Base-by-base conservation (phyloP, 257 asterid species). In the Knoxia roxburghii region DNA sequence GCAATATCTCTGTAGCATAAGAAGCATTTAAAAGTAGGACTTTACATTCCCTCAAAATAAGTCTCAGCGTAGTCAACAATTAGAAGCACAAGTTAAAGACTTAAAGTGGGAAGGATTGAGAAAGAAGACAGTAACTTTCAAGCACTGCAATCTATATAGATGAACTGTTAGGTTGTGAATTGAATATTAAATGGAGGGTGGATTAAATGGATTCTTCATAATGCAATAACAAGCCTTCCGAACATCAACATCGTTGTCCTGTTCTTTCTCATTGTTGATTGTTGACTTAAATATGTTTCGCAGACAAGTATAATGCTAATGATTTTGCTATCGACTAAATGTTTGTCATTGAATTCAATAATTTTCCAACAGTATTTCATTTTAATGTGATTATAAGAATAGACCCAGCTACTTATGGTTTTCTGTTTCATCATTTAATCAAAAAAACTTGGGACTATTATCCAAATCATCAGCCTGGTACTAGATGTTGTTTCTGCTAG, bases 1-100 rank as follows among this genome's bases (percentile, higher is more conserved):
- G 96, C 73, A 81, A 61, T 67, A 65, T 67, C 41, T 49, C 65
- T 51, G 64, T 66, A 49, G 77, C 80, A 67, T 82, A 41, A 73
- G 61, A 68, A 73, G 67, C 46, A 67, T 67, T 71, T 68, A 62
- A 56, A 48, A 68, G 72, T 50, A 32, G 35, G 33, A 64, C 3
- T 54, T 65, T 33, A 5, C 49, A 43, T 29, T 14, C 46, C 3
- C 46, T 12, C 20, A 39, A 55, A 26, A 37, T 27, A 54, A 43
- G 50, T 21, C 32, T 21, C 23, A 6, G 33, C 45, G 49, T 56
- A 60, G 7, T 5, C 15, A 14, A 24, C 4, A 24, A 23, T 13
- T 51, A 39, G 39, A 23, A 23, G 27, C 26, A 30, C 13, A 33
- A 32, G 55, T 29, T 24, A 48, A 6, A 43, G 39, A 15, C 7